phyloP scores from a whole-genome alignment of 106 monocot genomes.

The Platanthera zijinensis region DNA sequence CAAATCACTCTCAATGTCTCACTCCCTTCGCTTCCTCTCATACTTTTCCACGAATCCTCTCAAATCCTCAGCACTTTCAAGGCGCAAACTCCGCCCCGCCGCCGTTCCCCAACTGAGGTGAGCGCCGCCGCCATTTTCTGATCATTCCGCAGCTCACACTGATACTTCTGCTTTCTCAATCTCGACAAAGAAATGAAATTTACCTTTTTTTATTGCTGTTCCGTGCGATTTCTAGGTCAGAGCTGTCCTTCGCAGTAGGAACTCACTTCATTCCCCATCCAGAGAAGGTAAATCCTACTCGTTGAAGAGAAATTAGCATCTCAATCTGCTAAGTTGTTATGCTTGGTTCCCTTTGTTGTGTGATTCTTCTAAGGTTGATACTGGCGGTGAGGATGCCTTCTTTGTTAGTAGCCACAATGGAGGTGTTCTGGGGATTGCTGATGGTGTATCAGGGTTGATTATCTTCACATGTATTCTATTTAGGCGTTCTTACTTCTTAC shows the following conservation, averaged over 20 bases:
- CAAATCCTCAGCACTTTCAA: not conserved
- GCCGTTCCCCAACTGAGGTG: not conserved
- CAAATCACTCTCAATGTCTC: not conserved
- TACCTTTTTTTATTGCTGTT: not conserved
- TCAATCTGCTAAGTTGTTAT: not conserved
- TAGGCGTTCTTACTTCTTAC: not conserved
- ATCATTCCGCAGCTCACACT: not conserved
- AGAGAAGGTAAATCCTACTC: constrained; percentile 42
- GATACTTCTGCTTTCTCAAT: not conserved
- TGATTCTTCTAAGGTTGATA: constrained; percentile 43
- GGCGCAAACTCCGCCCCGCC: not conserved
- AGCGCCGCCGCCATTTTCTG: not conserved
- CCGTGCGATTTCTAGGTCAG: constrained; percentile 43
- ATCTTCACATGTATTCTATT: not conserved
- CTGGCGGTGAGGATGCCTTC: constrained; percentile 91
- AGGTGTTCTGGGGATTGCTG: constrained; percentile 80
- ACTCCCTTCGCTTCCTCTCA: not conserved
- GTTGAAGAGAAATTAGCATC: not conserved
- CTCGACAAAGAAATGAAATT: not conserved
- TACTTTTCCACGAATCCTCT: not conserved
- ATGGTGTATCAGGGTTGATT: constrained; percentile 90
- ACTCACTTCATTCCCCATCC: constrained; percentile 85
- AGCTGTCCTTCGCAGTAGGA: constrained; percentile 56
- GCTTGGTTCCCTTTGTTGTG: not conserved
- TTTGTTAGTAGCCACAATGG: constrained; percentile 53